Conservation (phyloP, 2,329 filamentous ascomycete species). For the Thyridium curvatum region DNA sequence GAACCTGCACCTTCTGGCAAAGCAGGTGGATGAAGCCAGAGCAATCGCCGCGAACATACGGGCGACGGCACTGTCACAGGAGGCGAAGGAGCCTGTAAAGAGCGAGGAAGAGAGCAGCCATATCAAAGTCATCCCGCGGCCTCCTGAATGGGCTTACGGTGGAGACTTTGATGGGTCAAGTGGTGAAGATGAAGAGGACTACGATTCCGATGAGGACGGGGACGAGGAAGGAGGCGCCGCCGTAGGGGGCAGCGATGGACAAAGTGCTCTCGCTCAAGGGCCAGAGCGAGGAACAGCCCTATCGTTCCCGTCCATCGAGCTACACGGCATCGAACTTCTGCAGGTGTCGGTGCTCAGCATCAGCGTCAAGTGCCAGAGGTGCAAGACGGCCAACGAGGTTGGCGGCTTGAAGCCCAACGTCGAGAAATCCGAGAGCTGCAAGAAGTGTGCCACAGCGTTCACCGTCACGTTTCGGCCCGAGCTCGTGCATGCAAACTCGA, state of each 20-base stretch:
- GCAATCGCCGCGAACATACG: too few relatives aligned
- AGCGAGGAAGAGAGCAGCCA: conserved; percentile 50
- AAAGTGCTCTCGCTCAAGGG: conserved; percentile 19
- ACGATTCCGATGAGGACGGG: conserved; percentile 29
- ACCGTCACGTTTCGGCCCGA: conserved; percentile 56
- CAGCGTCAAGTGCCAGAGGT: conserved; percentile 71
- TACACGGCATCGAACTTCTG: conserved; percentile 71
- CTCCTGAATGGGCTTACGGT: conserved; percentile 64
- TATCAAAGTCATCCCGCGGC: conserved; percentile 65
- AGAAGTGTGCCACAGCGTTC: conserved; percentile 50
- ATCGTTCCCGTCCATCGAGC: conserved; percentile 70
- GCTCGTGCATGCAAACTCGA: conserved; percentile 65
- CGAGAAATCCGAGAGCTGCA: conserved; percentile 47
- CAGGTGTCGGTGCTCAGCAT: conserved; percentile 62
- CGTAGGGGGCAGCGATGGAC: background rate
- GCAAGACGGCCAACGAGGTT: conserved; percentile 67
- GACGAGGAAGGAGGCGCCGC: conserved; percentile 33
- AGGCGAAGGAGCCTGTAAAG: conserved; percentile 7
- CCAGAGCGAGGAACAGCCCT: conserved; percentile 67
- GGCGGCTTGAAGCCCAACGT: conserved; percentile 51
- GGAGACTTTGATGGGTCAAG: conserved; percentile 38
- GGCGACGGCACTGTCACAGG: background rate
- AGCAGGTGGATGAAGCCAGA: conserved; percentile 30
- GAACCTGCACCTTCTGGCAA: conserved; percentile 63
- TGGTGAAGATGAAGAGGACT: conserved; percentile 39